phyloP scores from a whole-genome alignment of 225 moss, liverwort and hornwort species.

The Asterella californica region DNA sequence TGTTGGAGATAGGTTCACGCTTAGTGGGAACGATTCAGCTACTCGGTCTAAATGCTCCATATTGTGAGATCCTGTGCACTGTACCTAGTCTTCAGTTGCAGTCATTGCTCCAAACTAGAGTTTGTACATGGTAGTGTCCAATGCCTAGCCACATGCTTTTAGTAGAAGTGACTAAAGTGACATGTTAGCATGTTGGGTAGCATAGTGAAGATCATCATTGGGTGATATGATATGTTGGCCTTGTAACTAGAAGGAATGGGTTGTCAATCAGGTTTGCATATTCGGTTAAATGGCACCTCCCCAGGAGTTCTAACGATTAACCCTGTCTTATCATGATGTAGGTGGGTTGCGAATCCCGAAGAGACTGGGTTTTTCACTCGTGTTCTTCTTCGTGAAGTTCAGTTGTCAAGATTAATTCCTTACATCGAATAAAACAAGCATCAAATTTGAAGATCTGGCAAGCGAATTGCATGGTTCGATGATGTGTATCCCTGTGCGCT shows the following conservation, averaged over 20 bases:
- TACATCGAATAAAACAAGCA: constrained; percentile 50
- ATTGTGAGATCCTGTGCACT: constrained; percentile 28
- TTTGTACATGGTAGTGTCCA: background rate
- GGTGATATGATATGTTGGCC: too few species aligned
- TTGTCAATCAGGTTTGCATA: background rate
- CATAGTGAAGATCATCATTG: too few species aligned
- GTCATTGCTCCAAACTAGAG: background rate
- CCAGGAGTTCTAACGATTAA: background rate
- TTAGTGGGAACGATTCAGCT: constrained; percentile 90
- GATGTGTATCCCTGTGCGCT: background rate
- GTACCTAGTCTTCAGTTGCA: background rate
- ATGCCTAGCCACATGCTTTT: background rate
- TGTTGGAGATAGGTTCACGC: constrained; percentile 83
- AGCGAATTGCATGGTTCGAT: background rate
- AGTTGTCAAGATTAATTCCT: constrained; percentile 56
- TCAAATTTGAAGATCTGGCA: background rate
- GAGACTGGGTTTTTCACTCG: constrained; percentile 94
- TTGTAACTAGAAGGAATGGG: background rate
- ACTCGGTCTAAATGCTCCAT: constrained; percentile 90
- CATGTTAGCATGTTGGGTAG: background rate
- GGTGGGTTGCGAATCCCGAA: constrained; percentile 94
- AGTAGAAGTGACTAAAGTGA: background rate
- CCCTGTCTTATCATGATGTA: constrained; percentile 18
- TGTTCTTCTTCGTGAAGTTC: constrained; percentile 67
- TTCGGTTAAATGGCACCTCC: background rate